Evolutionary conservation across 805 yeast genomes (phyloP).

Genomic region (Zygosaccharomyces bisporus): DNA sequence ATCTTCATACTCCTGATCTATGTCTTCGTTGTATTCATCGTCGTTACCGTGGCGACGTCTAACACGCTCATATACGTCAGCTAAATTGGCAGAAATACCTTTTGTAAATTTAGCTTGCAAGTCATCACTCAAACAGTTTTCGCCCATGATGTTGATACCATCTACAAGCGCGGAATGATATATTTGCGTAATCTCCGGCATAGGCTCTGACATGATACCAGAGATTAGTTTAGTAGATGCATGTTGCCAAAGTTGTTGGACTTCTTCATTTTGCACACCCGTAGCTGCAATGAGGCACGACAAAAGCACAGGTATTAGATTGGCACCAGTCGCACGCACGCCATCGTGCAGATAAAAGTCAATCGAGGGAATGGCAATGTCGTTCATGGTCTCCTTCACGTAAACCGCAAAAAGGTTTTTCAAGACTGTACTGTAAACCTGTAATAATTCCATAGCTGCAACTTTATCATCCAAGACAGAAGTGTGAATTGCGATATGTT

Average conservation of each 20-base stretch:
- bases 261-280: constrained; percentile 51
- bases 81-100: constrained; percentile 56
- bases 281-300: constrained; percentile 53
- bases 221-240: constrained; percentile 64
- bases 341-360: constrained; percentile 92
- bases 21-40: constrained; percentile 84
- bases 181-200: constrained; percentile 73
- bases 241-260: constrained; percentile 66
- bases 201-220: constrained; percentile 72
- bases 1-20: constrained; percentile 79
- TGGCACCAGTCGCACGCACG: constrained; percentile 87
- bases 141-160: constrained; percentile 65
- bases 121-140: constrained; percentile 49
- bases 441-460: constrained; percentile 81
- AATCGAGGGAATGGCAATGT: constrained; percentile 81
- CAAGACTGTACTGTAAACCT: constrained; percentile 79
- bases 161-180: constrained; percentile 70
- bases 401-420: constrained; percentile 80
- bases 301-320: constrained; percentile 73
- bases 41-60: constrained; percentile 69
- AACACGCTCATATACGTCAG: constrained; percentile 67
- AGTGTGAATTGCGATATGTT: constrained; percentile 91
- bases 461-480: constrained; percentile 93
- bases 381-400: constrained; percentile 71
- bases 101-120: constrained; percentile 56